Conservation (phyloP, 202 grass and related monocot genomes). For the Panicum virgatum region DNA sequence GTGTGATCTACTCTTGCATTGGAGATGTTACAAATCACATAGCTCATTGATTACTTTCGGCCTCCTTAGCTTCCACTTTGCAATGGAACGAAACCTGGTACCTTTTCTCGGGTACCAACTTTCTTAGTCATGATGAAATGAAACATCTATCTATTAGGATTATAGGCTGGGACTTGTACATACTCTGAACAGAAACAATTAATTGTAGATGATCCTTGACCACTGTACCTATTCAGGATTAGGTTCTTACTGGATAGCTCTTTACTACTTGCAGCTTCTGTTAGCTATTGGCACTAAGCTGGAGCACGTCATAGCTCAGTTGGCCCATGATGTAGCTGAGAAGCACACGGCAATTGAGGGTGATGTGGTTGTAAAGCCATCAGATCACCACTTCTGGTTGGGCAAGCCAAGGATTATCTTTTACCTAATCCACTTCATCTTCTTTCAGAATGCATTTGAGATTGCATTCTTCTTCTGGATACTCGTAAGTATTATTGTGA, state of each 20-base stretch:
- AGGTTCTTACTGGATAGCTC: background rate
- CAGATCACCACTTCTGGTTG: slow-evolving; percentile 84
- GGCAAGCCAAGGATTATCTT: slow-evolving; percentile 49
- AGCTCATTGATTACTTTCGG: background rate
- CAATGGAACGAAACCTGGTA: background rate
- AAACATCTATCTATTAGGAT: background rate
- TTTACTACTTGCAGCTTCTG: slow-evolving; percentile 62
- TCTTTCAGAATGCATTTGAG: slow-evolving; percentile 90
- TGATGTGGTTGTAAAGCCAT: slow-evolving; percentile 74
- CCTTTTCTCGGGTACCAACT: background rate
- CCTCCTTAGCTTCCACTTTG: slow-evolving; percentile 26
- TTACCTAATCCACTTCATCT: slow-evolving; percentile 76
- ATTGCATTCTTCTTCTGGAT: slow-evolving; percentile 86
- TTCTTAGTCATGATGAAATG: background rate
- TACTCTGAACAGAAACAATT: background rate
- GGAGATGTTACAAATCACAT: background rate
- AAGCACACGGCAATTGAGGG: slow-evolving; percentile 58
- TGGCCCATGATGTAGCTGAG: slow-evolving; percentile 78
- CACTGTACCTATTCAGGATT: background rate
- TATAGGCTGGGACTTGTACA: background rate
- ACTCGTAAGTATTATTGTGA: slow-evolving; percentile 45
- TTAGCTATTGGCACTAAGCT: slow-evolving; percentile 74
- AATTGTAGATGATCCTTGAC: background rate
- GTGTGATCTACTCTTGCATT: background rate
- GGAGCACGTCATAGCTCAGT: slow-evolving; percentile 72